A percentile compares a stretch with the other conserved stretches of the same genome.
Evolutionary conservation across 164 flowering plant genomes (phyloP).

Genomic region (Vitis amurensis): DNA sequence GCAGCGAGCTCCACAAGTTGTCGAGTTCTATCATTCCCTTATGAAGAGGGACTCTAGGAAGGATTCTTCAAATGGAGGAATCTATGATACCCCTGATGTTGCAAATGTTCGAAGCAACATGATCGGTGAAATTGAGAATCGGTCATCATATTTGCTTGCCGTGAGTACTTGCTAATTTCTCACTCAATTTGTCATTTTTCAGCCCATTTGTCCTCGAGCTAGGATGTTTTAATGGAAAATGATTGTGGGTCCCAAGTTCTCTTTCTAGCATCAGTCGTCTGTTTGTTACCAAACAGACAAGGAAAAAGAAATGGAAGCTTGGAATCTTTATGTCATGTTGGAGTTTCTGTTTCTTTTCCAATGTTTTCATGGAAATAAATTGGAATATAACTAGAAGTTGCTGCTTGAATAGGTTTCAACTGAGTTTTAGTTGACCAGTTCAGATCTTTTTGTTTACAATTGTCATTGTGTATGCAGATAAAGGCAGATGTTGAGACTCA

Average conservation of each 20-base stretch:
- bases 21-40: constrained; percentile 87
- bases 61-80: constrained; percentile 63
- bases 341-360: neutral
- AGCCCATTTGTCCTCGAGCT: neutral
- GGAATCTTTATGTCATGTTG: neutral
- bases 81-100: constrained; percentile 52
- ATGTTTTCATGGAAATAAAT: neutral
- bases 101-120: constrained; percentile 80
- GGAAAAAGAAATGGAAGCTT: no score
- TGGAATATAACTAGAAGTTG: neutral
- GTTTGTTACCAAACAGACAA: no score
- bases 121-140: constrained; percentile 94
- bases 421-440: neutral
- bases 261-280: no score
- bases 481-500: constrained; percentile 95
- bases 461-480: constrained; percentile 46
- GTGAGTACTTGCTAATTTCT: constrained; percentile 43
- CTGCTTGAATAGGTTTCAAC: neutral
- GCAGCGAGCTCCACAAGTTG: constrained; percentile 90
- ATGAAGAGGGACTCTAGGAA: constrained; percentile 88
- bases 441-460: neutral
- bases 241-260: no score
- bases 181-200: neutral
- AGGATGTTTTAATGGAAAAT: no score
- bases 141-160: constrained; percentile 91